These are phyloP conservation scores for Tetrahymena borealis DNA, from an alignment of 73 alveolate genomes.

Conservation along the genomic window DNA sequence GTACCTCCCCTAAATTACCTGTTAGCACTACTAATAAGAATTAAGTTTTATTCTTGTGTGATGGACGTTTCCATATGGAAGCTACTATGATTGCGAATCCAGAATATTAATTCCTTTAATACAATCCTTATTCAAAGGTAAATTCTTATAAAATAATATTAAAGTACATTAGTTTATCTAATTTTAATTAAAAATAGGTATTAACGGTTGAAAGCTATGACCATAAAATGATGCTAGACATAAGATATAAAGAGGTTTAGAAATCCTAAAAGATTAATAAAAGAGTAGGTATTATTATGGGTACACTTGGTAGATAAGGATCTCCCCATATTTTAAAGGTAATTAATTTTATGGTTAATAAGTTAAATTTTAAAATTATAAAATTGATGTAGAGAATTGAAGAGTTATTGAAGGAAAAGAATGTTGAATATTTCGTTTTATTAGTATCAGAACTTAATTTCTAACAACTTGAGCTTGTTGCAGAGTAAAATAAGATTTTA, in stretches of 20 bases:
- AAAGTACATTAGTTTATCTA: background rate
- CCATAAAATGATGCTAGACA: conserved; percentile 73
- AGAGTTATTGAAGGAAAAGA: conserved; percentile 60
- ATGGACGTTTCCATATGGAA: conserved; percentile 99
- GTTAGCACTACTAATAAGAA: conserved; percentile 20
- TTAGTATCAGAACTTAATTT: conserved; percentile 89
- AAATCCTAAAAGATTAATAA: conserved; percentile 61
- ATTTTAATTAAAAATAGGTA: background rate
- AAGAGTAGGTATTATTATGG: conserved; percentile 77
- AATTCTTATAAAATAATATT: background rate
- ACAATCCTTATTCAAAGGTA: conserved; percentile 80
- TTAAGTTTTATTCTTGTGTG: conserved; percentile 88
- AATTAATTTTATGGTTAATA: no score
- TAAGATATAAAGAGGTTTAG: conserved; percentile 73
- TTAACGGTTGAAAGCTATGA: conserved; percentile 87
- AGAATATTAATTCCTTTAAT: conserved; percentile 68
- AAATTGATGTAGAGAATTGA: conserved; percentile 62
- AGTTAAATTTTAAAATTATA: no score
- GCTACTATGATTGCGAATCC: conserved; percentile 98
- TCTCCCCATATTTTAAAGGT: conserved; percentile 75
- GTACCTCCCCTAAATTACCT: conserved; percentile 95
- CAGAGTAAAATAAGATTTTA: background rate
- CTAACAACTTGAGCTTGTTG: conserved; percentile 59
- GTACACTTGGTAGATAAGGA: conserved; percentile 99
- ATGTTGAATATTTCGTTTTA: conserved; percentile 61